Percentiles rank a stretch among this genome's conserved stretches.
Evolutionary conservation across 2,329 filamentous ascomycete genomes (phyloP).

Genomic region (Pseudocercospora pini-densiflorae): DNA sequence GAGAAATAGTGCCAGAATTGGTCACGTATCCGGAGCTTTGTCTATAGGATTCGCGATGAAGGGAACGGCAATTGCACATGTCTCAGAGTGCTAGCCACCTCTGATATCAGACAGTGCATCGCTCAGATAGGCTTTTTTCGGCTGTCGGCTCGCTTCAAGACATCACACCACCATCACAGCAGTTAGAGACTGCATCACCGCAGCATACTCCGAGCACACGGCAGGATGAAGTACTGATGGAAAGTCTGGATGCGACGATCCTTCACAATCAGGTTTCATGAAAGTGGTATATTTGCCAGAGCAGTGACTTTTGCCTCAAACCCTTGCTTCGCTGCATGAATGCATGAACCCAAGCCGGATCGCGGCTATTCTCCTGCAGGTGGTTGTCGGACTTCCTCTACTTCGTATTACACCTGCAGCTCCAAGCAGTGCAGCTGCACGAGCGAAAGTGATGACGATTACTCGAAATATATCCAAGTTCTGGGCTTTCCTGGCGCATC

Average conservation of each 20-base stretch:
- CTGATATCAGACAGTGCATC: background rate
- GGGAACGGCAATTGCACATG: background rate
- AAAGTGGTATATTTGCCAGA: too few relatives aligned
- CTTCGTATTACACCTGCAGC: background rate
- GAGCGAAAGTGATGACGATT: background rate
- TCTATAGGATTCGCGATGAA: too few relatives aligned
- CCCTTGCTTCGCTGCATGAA: background rate
- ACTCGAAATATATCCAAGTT: background rate
- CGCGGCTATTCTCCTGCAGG: background rate
- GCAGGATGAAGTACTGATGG: background rate
- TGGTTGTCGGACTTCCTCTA: background rate
- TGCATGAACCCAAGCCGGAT: background rate
- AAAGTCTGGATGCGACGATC: background rate
- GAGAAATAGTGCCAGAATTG: background rate
- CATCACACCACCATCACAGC: background rate
- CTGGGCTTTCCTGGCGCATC: background rate
- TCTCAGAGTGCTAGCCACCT: background rate
- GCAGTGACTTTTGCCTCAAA: background rate
- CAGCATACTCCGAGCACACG: background rate
- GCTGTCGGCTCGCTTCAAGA: background rate
- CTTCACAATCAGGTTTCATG: background rate
- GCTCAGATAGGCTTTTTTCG: background rate
- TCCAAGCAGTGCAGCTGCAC: background rate
- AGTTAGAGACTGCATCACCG: background rate
- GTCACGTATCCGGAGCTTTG: too few relatives aligned